Base-by-base conservation (phyloP, 306 rosid genomes). In the Cicer cuneatum region DNA sequence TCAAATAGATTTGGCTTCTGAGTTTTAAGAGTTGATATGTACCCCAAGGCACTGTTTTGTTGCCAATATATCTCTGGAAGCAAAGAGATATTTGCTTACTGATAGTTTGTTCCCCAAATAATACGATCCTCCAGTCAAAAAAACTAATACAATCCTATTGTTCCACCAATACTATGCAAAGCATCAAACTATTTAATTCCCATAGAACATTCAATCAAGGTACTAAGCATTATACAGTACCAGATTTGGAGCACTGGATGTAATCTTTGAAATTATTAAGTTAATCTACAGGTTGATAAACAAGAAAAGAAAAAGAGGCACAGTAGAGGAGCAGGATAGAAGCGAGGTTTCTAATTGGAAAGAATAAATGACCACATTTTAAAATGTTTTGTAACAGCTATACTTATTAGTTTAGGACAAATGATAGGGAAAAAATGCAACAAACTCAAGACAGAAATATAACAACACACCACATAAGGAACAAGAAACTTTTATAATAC, bases 81-180 rank as follows among this genome's bases (percentile, higher is more conserved):
- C 57, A 35, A 59, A 14, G 42, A 33, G 61, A 67, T 60, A 59
- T 72, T 24, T 12, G 54, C 57, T 56, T 10, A 10, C n/a, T 57
- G 63, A 10, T 16, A 24, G 10, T 72, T 72, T 72, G 33, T 57
- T 57, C 66, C 57, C 10, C 4, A 15, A 59, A 11, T 47, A 63
- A 57, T 53, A 40, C 49, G 39, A 39, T 53, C 47, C 29, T 45
- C 53, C 3, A 0, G 16, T 48, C 0, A 53, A 21, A 18, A 53
- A 53, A 53, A 54, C 37, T 19, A 19, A 43, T 58, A 43, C 29
- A 72, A 57, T 58, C 53, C 39, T 63, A 21, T 62, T 19, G 69
- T 64, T 51, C 71, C 54, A 13, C 43, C 6, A 53, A 65, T 65
- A 60, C 16, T 10, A 66, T 29, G 80, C 67, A 54, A 75, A 43